These are phyloP conservation scores for Gorgonomyces haynaldii DNA, from an alignment of 192 early-diverging fungal genomes.

Conservation along the genomic window DNA sequence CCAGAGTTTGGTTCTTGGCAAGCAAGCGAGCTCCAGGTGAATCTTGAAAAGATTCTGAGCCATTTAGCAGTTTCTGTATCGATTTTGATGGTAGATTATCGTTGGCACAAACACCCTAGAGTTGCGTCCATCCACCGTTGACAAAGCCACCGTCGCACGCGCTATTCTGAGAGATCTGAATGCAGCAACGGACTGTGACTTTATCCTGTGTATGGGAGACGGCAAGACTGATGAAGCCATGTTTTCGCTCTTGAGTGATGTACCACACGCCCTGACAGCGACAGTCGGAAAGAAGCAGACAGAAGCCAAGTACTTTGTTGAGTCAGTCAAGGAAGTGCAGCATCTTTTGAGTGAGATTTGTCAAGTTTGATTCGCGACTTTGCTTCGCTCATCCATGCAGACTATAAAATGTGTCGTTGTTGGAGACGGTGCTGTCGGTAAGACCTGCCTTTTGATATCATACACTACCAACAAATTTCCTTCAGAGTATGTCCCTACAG, in stretches of 20 bases:
- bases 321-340: conserved; percentile 38
- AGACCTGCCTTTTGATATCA: conserved; percentile 90
- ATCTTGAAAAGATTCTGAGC: conserved; percentile 86
- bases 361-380: background rate
- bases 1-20: conserved; percentile 91
- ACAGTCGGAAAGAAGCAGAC: conserved; percentile 98
- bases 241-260: conserved; percentile 48
- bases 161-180: conserved; percentile 75
- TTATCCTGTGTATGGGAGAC: conserved; percentile 82
- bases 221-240: conserved; percentile 94
- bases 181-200: conserved; percentile 34
- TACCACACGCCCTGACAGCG: conserved; percentile 52
- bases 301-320: conserved; percentile 78
- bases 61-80: conserved; percentile 80
- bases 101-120: conserved; percentile 95
- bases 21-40: conserved; percentile 93
- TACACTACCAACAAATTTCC: conserved; percentile 97
- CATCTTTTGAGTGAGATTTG: background rate
- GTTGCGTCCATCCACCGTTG: conserved; percentile 81
- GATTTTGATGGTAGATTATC: conserved; percentile 53
- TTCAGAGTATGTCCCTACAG: conserved; percentile 91
- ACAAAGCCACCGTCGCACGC: conserved; percentile 81
- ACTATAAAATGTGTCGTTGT: conserved; percentile 62
- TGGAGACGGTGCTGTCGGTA: conserved; percentile 57
- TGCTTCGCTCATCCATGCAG: conserved; percentile 27